Conservation (phyloP, 352 stramenopile genomes). For the Phytophthora pinifolia region DNA sequence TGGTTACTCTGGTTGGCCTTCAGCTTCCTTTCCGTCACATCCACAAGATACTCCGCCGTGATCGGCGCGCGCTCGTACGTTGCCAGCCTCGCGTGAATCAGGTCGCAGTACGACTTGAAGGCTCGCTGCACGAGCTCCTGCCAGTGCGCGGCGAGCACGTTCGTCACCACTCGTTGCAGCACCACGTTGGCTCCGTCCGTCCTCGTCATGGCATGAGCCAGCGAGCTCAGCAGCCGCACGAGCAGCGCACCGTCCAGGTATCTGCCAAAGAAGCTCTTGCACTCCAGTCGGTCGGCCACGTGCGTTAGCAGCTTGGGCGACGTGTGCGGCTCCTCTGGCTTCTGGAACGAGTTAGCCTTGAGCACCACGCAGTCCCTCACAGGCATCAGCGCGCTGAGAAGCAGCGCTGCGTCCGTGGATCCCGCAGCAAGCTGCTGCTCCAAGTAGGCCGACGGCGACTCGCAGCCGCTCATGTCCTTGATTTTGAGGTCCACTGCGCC, state of each 20-base stretch:
- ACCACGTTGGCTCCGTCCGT: slow-evolving; percentile 40
- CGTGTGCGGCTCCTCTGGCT: slow-evolving; percentile 44
- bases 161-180: slow-evolving; percentile 57
- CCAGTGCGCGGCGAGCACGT: slow-evolving; percentile 67
- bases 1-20: slow-evolving; percentile 34
- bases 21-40: slow-evolving; percentile 73
- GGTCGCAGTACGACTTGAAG: slow-evolving; percentile 58
- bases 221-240: slow-evolving; percentile 51
- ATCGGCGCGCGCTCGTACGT: slow-evolving; percentile 65
- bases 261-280: slow-evolving; percentile 67
- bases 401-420: slow-evolving; percentile 53
- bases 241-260: slow-evolving; percentile 57
- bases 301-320: slow-evolving; percentile 61
- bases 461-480: slow-evolving; percentile 74
- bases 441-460: slow-evolving; percentile 69
- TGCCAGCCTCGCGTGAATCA: slow-evolving; percentile 56
- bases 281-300: slow-evolving; percentile 44
- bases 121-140: slow-evolving; percentile 54
- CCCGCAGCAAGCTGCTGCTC: slow-evolving; percentile 50
- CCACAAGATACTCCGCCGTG: slow-evolving; percentile 62
- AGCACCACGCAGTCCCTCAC: slow-evolving; percentile 60
- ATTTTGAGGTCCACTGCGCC: slow-evolving; percentile 73
- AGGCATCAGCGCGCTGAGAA: slow-evolving; percentile 41
- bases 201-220: slow-evolving; percentile 42
- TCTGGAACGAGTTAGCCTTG: slow-evolving; percentile 52